Evolutionary conservation across 1,139 yeast species (phyloP), one percentile per base, ranked within the genome.

Genomic region (Hyphopichia pseudoburtonii): DNA sequence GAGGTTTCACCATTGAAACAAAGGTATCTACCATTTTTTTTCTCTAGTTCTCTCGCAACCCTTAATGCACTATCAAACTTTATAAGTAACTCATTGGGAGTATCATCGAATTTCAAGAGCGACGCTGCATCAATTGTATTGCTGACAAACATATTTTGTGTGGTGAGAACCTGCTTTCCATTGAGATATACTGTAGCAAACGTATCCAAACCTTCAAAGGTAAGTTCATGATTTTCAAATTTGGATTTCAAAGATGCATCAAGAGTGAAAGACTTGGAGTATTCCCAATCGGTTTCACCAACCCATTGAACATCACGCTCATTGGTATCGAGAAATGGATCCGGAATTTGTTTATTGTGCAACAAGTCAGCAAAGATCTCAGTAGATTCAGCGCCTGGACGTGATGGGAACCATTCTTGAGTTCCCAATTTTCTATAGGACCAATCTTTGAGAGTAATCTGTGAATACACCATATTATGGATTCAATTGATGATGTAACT

Each of bases 251-350:
- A 41, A 42, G 14, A 32, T 54, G 25, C 58, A 31, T 30, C 63
- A 41, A 42, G 61, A 66, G 8, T 17, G 24, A 33, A 33, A 7
- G 33, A 32, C 11, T 48, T 43, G 31, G 46, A 43, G 47, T 70
- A 70, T 33, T 66, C 70, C 76, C 76, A 70, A 36, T 64, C 65
- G 4, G 41, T 48, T 39, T 66, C 69, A 17, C 72, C 73, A 6
- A 74, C 66, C 79, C 79, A 73, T 50, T 71, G 77, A 8, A 71
- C 64, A 4, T 46, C 41, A 17, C 51, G 50, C 47, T 70, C 78
- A 43, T 72, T 70, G 37, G 50, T 51, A 41, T 70, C 66, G 1
- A 57, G 21, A 41, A 70, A 73, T 2, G 78, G 78, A 43, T 73
- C 75, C 1, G 68, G 64, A 23, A 73, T 72, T 25, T 59, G 52